Evolutionary conservation across 768 basidiomycete species (phyloP), one percentile per base, ranked within the genome.

Genomic region (Piloderma croceum): DNA sequence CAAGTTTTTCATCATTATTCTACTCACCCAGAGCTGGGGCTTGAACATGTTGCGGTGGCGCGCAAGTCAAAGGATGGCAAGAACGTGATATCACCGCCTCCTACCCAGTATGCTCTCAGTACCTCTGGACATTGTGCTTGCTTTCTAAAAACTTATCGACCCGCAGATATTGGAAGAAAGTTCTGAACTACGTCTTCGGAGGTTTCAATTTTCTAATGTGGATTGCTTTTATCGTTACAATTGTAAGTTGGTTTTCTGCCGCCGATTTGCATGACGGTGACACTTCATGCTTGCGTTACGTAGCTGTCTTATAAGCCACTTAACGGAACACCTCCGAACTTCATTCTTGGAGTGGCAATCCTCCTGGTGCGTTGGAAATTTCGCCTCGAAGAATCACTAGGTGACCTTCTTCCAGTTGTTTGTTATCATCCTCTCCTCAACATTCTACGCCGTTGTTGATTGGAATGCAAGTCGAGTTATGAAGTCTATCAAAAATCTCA

Each of bases 181-280:
- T 66, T 22, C 49, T 74, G 13, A 70, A 68, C 48, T 79, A 76
- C 38, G 43, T 79, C 35, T 73, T 79, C 34, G 74, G 76, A 31
- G 77, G 77, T 1, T 79, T 79, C 54, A 77, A 77, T 37, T 68
- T 67, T 39, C 56, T 79, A 12, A 71, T 79, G 59, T 69, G 77
- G 63, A 64, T 73, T 36, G 76, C 74, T 1, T 73, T 74, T 44
- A 59, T 79, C 39, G 65, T 72, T 39, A 69, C 68, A 0, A 25
- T 67, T 21, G 69, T 70, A 52, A 9, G 67, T 57, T 21, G 31
- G 31, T 11, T 38, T 32, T 41, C 37, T 20, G 29, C 23, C 10
- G 9, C 29, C 10, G 6, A 7, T n/a, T 10, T 23, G 10, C 31
- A 15, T 2, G 24, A 7, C 37, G 31, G 24, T 15, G 11, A 20